Conservation (phyloP, 164 flowering plant species). For the Nelumbo lutea region DNA sequence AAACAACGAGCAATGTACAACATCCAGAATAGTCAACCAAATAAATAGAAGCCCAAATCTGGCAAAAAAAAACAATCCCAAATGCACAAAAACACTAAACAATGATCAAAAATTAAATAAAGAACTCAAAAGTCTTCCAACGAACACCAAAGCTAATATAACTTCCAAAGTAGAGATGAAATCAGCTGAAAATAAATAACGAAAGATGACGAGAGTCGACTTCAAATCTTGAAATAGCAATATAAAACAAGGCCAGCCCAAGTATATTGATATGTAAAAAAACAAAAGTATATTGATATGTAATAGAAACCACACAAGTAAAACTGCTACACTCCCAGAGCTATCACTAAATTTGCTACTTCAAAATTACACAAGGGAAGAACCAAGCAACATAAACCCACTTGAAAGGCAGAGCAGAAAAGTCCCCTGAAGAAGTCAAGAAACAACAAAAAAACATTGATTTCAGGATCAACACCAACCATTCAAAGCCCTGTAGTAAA, state of each 20-base stretch:
- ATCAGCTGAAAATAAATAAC: slow-evolving; percentile 3
- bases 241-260: slow-evolving; percentile 7
- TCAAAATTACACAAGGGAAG: slow-evolving; percentile 17
- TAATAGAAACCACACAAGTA: slow-evolving; percentile 15
- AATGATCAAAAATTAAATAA: slow-evolving; percentile 3
- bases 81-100: not conserved
- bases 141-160: not conserved
- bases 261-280: slow-evolving; percentile 17
- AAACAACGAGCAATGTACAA: slow-evolving; percentile 2
- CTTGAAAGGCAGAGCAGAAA: slow-evolving; percentile 19
- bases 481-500: slow-evolving; percentile 13
- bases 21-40: not conserved
- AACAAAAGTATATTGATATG: slow-evolving; percentile 15
- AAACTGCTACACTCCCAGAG: slow-evolving; percentile 24
- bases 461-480: slow-evolving; percentile 30
- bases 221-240: slow-evolving; percentile 19
- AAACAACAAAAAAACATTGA: slow-evolving; percentile 26
- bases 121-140: slow-evolving; percentile 7
- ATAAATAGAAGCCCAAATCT: slow-evolving; percentile 5
- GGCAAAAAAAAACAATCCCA: slow-evolving; percentile 5
- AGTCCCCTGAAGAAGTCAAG: slow-evolving; percentile 33
- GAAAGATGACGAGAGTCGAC: slow-evolving; percentile 15
- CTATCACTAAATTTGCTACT: slow-evolving; percentile 16
- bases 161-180: slow-evolving; percentile 1
- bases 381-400: slow-evolving; percentile 13